Evolutionary conservation across 2,329 filamentous ascomycete species (phyloP).

Genomic region (Plenodomus lindquistii): DNA sequence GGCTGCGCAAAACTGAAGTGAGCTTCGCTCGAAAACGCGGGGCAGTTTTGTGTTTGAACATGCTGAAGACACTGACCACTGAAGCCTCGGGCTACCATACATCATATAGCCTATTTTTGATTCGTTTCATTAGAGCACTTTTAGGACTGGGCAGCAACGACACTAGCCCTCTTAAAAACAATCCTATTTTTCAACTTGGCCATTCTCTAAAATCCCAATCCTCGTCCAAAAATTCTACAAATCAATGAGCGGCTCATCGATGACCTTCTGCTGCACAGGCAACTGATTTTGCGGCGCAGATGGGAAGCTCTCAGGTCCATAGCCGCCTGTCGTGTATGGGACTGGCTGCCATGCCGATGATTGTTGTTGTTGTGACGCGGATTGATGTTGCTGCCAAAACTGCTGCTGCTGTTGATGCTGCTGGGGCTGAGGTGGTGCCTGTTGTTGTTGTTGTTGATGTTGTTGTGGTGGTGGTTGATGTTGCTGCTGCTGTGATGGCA

Average conservation of each 20-base stretch:
- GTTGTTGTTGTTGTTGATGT: slow-evolving; percentile 21
- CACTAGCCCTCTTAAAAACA: no score
- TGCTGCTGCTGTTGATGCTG: slow-evolving; percentile 25
- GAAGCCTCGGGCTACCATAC: no score
- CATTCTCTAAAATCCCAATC: neutral
- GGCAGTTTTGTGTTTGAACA: no score
- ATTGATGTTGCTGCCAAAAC: slow-evolving; percentile 23
- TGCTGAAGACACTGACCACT: no score
- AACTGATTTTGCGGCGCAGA: slow-evolving; percentile 64
- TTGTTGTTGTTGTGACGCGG: slow-evolving; percentile 28
- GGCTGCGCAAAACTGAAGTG: no score
- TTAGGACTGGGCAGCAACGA: no score
- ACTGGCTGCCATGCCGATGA: slow-evolving; percentile 39
- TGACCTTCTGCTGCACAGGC: slow-evolving; percentile 51
- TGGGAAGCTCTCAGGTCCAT: slow-evolving; percentile 61
- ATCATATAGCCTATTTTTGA: no score
- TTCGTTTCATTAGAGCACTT: no score
- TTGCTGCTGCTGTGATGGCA: slow-evolving; percentile 25
- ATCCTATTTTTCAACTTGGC: no score
- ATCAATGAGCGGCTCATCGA: slow-evolving; percentile 82
- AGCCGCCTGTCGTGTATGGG: slow-evolving; percentile 45
- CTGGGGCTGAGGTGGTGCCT: slow-evolving; percentile 8
- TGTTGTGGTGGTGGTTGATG: slow-evolving; percentile 6
- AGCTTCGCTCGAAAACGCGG: no score
- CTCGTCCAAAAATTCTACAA: slow-evolving; percentile 52